Percentiles rank a stretch among this genome's conserved stretches.
These are phyloP conservation scores for Ganoderma meredithae DNA, from an alignment of 1,284 basidiomycete genomes.

Conservation along the genomic window DNA sequence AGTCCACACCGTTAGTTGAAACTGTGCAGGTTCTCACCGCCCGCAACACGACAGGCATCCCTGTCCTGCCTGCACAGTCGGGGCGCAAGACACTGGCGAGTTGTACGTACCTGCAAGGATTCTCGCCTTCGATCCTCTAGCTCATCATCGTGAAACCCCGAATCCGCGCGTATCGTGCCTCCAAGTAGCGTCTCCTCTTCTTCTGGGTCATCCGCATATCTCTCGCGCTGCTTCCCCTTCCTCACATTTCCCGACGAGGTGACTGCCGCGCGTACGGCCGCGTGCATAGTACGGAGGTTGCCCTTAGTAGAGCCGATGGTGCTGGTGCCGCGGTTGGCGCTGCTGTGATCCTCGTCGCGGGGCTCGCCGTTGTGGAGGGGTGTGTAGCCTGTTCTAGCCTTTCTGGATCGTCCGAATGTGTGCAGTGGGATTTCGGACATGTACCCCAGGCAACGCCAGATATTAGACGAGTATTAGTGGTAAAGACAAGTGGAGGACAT, in stretches of 20 bases:
- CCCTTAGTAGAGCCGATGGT: slow-evolving; percentile 28
- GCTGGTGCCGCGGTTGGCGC: slow-evolving; percentile 37
- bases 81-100: neutral
- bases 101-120: slow-evolving; percentile 37
- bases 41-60: neutral
- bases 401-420: slow-evolving; percentile 58
- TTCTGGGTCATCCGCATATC: slow-evolving; percentile 67
- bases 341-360: slow-evolving; percentile 44
- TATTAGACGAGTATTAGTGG: slow-evolving; percentile 19
- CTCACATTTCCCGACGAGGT: slow-evolving; percentile 43
- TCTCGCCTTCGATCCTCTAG: slow-evolving; percentile 33
- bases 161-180: slow-evolving; percentile 47
- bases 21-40: neutral
- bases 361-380: slow-evolving; percentile 46
- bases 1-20: neutral
- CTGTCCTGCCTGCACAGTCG: neutral
- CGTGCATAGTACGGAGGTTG: slow-evolving; percentile 20
- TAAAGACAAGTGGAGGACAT: slow-evolving; percentile 14
- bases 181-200: slow-evolving; percentile 61
- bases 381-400: slow-evolving; percentile 55
- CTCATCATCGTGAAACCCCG: slow-evolving; percentile 38
- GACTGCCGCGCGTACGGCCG: slow-evolving; percentile 47
- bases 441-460: slow-evolving; percentile 24
- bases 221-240: slow-evolving; percentile 54
- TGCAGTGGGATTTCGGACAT: slow-evolving; percentile 80